These are phyloP conservation scores for Macrocybe gigantea DNA, from an alignment of 768 basidiomycete genomes.

Conservation along the genomic window DNA sequence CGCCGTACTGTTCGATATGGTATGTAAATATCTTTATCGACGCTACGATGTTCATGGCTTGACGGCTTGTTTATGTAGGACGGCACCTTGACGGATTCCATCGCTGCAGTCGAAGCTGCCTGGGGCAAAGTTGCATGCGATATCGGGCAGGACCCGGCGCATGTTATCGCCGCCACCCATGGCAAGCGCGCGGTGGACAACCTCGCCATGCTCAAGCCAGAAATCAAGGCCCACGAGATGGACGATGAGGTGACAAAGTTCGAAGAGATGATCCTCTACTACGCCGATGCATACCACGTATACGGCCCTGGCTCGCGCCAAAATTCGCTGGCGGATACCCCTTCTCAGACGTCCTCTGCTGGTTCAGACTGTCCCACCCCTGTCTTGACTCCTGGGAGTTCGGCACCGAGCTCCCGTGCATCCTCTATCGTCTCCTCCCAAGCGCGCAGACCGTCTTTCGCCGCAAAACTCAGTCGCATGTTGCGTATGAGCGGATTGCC, in stretches of 20 bases:
- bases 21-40: slow-evolving; percentile 18
- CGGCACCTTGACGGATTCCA: slow-evolving; percentile 70
- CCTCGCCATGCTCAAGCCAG: slow-evolving; percentile 54
- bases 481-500: slow-evolving; percentile 30
- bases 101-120: slow-evolving; percentile 67
- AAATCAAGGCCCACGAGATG: slow-evolving; percentile 50
- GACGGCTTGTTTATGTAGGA: slow-evolving; percentile 35
- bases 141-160: slow-evolving; percentile 59
- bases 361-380: slow-evolving; percentile 31
- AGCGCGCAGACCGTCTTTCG: slow-evolving; percentile 43
- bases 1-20: slow-evolving; percentile 68
- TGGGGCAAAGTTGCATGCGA: slow-evolving; percentile 70
- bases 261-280: slow-evolving; percentile 60
- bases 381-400: slow-evolving; percentile 27
- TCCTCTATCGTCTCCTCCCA: slow-evolving; percentile 27
- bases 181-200: slow-evolving; percentile 77
- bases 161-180: slow-evolving; percentile 72
- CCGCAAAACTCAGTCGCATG: slow-evolving; percentile 31
- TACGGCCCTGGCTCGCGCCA: slow-evolving; percentile 33
- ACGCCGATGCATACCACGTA: slow-evolving; percentile 51
- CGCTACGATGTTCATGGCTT: slow-evolving; percentile 5
- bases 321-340: slow-evolving; percentile 13
- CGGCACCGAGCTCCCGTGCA: slow-evolving; percentile 35
- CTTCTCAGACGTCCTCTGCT: slow-evolving; percentile 18
- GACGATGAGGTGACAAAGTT: slow-evolving; percentile 53